Evolutionary conservation across 2,329 filamentous ascomycete species (phyloP), one percentile per base, ranked within the genome.

Genomic region (Alternaria hordeiaustralica): DNA sequence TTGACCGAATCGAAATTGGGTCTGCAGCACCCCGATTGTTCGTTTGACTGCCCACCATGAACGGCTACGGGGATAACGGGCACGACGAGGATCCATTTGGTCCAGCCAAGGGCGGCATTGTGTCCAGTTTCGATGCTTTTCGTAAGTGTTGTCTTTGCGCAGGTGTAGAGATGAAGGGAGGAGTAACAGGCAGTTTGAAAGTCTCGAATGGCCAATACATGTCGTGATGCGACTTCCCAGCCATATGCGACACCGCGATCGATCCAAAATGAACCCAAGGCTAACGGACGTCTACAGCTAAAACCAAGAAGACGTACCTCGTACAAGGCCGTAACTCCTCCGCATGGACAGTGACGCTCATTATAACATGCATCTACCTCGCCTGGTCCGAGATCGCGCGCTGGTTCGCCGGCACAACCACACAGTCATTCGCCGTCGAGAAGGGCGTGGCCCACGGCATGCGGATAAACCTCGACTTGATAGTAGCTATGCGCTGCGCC

Each of bases 391-490:
- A 99, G 81, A 84, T 96, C 33, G 80, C 84, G 66, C 89, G 90
- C 59, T 98, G 95, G 94, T 96, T 92, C 87, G 85, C 86, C 61
- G 96, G 96, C 71, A 84, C 87, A 58, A 96, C 97, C 76, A 89
- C 89, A 60, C 95, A 98, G 79, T 92, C 92, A 64, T 99, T 98
- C 81, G 90, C 90, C 64, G 95, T 99, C 60, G 96, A 98, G 81
- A 96, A 96, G 82, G 93, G 93, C 70, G 87, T 99, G 43, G 91
- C 92, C 3, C 93, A 93, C 80, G 87, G 89, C 66, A 87, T 99
- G 79, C 94, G 98, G 81, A 91, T 99, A 82, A 99, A 99, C 83
- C 84, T 99, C 61, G 96, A 99, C 81, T 85, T 96, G n/a, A 92
- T 98, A 6, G 86, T 99, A 53, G 87, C 87, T 56, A 99, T 99